Base-by-base conservation (phyloP, 352 stramenopile species). In the Globisporangium polare region DNA sequence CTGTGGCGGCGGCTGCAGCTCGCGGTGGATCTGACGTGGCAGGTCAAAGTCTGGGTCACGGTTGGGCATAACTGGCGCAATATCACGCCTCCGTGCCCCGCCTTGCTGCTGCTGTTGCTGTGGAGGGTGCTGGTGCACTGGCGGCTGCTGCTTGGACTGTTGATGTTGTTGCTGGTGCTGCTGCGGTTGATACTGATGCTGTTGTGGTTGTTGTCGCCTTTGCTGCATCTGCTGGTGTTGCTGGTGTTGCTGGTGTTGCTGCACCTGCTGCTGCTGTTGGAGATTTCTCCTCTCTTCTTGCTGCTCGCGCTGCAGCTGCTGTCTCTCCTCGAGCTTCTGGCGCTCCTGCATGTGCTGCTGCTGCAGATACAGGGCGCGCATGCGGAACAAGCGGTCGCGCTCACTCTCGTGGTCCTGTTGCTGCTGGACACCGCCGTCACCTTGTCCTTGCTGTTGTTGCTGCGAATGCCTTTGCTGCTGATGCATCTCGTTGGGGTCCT, bases 1-100 rank as follows among this genome's bases (percentile, higher is more conserved):
- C 39, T 29, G 20, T 13, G 39, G 26, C 3, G 50, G 47, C 15
- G 60, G 60, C 46, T 67, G 66, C n/a, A 73, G 45, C 10, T 74
- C 78, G 13, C 75, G 71, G 24, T 82, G 75, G 47, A 85, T 77
- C 13, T 70, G 68, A 20, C 63, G 62, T 13, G 66, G 45, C 5
- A 63, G 45, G 22, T 75, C 59, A 39, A 60, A 71, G n/a, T 62
- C 53, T 4, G 58, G n/a, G 45, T 79, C 71, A 5, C 65, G 60
- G 1, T 53, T 57, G 10, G 72, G 27, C 18, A 66, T 50, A 58
- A 39, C 24, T 13, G 60, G 17, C 33, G 56, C 12, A 31, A 8
- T 12, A 4, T 52, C 47, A 5, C 66, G 50, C 26, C 50, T 20
- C 5, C 13, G 42, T 13, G 10, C 8, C 26, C 24, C 24, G 31